A percentile compares a stretch with the other conserved stretches of the same genome.
Conservation (phyloP, 192 early-diverging fungal genomes). For the Rhizophlyctis rosea region DNA sequence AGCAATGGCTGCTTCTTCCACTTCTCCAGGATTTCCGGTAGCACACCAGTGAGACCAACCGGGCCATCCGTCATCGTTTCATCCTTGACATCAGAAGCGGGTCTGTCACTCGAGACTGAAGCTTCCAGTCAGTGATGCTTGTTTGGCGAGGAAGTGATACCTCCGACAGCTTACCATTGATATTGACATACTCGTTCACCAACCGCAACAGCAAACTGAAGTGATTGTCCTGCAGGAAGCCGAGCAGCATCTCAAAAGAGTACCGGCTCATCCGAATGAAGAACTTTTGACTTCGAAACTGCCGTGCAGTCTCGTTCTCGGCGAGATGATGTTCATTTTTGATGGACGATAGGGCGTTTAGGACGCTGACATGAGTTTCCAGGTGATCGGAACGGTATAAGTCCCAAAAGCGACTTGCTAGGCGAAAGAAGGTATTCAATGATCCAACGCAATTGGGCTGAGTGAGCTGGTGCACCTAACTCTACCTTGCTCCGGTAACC, state of each 20-base stretch:
- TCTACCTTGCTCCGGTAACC: constrained; percentile 48
- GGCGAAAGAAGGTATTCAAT: constrained; percentile 8
- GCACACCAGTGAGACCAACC: constrained; percentile 22
- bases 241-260: constrained; percentile 83
- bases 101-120: no score
- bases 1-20: constrained; percentile 79
- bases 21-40: constrained; percentile 49
- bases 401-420: constrained; percentile 75
- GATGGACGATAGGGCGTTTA: constrained; percentile 70
- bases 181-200: constrained; percentile 88
- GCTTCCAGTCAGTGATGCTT: no score
- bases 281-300: constrained; percentile 82
- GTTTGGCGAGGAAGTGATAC: background rate
- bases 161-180: constrained; percentile 42
- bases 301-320: constrained; percentile 77
- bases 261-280: constrained; percentile 79
- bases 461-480: no score
- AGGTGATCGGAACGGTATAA: no score
- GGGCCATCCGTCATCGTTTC: constrained; percentile 21
- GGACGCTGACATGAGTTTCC: no score
- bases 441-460: background rate
- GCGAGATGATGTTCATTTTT: constrained; percentile 70
- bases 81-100: constrained; percentile 5
- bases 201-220: constrained; percentile 83
- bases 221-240: constrained; percentile 91